Evolutionary conservation across 192 early-diverging fungal species (phyloP).

Genomic region (Coemansia sp.): DNA sequence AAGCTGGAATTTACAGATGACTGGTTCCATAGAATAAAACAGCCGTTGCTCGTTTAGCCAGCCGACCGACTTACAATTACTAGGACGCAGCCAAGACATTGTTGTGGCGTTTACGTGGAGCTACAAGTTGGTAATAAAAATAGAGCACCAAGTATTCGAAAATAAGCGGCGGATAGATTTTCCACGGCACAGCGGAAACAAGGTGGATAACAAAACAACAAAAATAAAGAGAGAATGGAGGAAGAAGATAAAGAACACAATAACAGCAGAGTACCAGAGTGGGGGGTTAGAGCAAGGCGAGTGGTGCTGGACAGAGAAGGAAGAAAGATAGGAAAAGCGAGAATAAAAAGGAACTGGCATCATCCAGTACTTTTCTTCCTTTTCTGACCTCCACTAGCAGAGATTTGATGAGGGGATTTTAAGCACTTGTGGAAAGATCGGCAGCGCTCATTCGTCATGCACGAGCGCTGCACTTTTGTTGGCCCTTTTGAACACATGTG

Average conservation of each 20-base stretch:
- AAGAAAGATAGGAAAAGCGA: not conserved
- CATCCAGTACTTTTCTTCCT: no score
- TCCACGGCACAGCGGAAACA: no score
- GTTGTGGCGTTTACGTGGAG: not conserved
- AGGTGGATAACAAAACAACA: constrained; percentile 2
- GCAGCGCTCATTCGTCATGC: constrained; percentile 8
- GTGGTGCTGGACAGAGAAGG: not conserved
- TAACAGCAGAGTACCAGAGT: no score
- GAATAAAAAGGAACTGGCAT: no score
- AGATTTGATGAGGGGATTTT: no score
- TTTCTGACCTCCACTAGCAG: no score
- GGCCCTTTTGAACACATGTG: not conserved
- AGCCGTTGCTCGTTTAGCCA: not conserved
- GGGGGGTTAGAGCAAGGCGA: no score
- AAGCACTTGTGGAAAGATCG: not conserved
- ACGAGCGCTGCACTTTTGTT: not conserved
- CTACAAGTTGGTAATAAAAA: not conserved
- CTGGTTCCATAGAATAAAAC: not conserved
- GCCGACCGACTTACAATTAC: constrained; percentile 23
- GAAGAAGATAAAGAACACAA: no score
- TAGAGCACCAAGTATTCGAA: no score
- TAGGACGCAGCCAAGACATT: constrained; percentile 55
- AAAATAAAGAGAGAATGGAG: constrained; percentile 6
- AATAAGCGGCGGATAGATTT: no score
- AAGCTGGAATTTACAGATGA: not conserved